phyloP scores from a whole-genome alignment of 768 basidiomycete species.

The Cyclocybe aegerita region DNA sequence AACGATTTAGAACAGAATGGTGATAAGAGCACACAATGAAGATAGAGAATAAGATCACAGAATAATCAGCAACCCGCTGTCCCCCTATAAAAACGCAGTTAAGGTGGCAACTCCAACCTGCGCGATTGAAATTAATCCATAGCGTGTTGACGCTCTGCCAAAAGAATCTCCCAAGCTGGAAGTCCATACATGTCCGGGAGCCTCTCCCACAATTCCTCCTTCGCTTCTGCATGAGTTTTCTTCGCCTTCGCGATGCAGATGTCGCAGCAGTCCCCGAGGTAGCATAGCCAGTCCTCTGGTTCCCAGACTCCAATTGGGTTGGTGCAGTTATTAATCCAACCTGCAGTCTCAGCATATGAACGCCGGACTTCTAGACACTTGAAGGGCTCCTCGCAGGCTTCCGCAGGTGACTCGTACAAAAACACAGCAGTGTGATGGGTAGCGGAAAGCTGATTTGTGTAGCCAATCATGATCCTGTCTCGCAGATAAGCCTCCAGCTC shows the following conservation, averaged over 20 bases:
- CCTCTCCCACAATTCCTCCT: constrained; percentile 6
- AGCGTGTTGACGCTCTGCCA: not conserved
- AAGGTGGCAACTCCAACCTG: constrained; percentile 1
- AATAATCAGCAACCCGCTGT: too few species aligned
- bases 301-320: constrained; percentile 18
- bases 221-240: not conserved
- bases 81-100: not conserved
- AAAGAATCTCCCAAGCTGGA: constrained; percentile 7
- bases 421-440: too few species aligned
- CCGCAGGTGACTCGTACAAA: too few species aligned
- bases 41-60: too few species aligned
- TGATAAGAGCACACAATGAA: too few species aligned
- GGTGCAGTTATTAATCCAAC: not conserved
- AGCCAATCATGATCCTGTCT: constrained; percentile 3
- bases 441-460: constrained; percentile 2
- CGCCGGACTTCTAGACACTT: too few species aligned
- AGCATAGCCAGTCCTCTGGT: constrained; percentile 11
- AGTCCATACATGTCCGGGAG: constrained; percentile 14
- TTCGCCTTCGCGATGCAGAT: not conserved
- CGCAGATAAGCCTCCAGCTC: not conserved
- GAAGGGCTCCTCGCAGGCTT: too few species aligned
- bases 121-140: constrained; percentile 3
- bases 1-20: too few species aligned
- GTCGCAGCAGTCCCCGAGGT: constrained; percentile 13
- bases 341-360: too few species aligned